A percentile compares a stretch with the other conserved stretches of the same genome.
phyloP scores from a whole-genome alignment of 345 rosid species.

The Salix arbutifolia region DNA sequence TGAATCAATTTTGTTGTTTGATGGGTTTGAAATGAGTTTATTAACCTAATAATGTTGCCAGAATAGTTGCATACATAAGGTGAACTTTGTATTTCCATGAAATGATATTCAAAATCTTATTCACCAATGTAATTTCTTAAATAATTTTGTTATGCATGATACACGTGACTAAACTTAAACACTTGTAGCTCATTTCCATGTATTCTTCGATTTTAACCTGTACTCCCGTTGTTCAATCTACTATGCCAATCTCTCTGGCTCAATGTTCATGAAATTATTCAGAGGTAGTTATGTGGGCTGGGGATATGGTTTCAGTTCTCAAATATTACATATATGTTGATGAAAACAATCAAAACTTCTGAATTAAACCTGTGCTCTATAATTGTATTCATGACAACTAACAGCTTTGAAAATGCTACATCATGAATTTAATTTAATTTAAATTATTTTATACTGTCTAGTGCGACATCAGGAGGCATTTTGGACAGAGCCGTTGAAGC shows the following conservation, averaged over 20 bases:
- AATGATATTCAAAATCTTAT: no score
- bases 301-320: background rate
- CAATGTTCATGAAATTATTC: no score
- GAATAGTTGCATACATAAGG: no score
- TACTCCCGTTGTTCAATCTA: no score
- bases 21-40: background rate
- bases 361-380: no score
- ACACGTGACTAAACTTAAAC: background rate
- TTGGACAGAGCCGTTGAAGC: conserved; percentile 90
- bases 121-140: no score
- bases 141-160: no score
- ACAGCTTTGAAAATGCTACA: background rate
- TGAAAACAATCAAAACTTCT: background rate
- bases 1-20: background rate
- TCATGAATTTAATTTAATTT: background rate
- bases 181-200: no score
- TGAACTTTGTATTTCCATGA: no score
- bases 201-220: background rate
- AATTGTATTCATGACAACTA: background rate
- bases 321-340: background rate
- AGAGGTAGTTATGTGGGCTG: background rate
- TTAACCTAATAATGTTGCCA: no score
- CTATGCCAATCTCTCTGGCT: no score
- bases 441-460: conserved; percentile 14
- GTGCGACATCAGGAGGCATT: conserved; percentile 90